These are phyloP conservation scores for Erucastrum elatum DNA, from an alignment of 345 rosid genomes.

Conservation along the genomic window DNA sequence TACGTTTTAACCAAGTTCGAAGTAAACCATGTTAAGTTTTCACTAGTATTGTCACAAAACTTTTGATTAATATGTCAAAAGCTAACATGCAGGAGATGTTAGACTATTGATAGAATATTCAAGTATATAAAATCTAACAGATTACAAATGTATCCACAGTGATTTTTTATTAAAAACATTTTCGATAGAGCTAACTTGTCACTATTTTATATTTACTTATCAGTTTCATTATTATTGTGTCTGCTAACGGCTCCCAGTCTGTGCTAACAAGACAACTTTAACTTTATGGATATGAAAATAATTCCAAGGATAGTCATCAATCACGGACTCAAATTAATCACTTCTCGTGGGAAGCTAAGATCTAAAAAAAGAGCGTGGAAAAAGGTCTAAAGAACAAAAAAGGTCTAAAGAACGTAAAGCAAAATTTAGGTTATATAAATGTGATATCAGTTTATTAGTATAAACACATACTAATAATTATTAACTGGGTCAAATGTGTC, in stretches of 20 bases:
- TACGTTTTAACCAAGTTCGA: not conserved
- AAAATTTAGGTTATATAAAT: not conserved
- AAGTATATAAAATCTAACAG: not conserved
- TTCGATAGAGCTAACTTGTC: no score
- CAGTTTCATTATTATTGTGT: not conserved
- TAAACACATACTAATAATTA: not conserved
- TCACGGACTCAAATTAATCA: slow-evolving; percentile 14
- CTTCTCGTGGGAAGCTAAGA: not conserved
- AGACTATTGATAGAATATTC: not conserved
- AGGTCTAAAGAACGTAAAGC: not conserved
- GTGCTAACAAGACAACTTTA: not conserved
- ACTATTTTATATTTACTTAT: not conserved
- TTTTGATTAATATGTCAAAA: not conserved
- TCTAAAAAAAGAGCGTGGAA: not conserved
- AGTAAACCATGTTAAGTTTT: not conserved
- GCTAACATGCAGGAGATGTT: not conserved
- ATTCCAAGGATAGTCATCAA: not conserved
- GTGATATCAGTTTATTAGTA: not conserved
- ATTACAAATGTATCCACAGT: not conserved
- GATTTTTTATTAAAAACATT: no score
- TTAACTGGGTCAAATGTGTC: not conserved
- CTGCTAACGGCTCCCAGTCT: not conserved
- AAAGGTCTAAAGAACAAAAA: not conserved
- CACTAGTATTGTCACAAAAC: not conserved
- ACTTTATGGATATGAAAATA: not conserved